Evolutionary conservation across 2,329 filamentous ascomycete species (phyloP), one percentile per base, ranked within the genome.

Genomic region (Colletotrichum chlorophyti): DNA sequence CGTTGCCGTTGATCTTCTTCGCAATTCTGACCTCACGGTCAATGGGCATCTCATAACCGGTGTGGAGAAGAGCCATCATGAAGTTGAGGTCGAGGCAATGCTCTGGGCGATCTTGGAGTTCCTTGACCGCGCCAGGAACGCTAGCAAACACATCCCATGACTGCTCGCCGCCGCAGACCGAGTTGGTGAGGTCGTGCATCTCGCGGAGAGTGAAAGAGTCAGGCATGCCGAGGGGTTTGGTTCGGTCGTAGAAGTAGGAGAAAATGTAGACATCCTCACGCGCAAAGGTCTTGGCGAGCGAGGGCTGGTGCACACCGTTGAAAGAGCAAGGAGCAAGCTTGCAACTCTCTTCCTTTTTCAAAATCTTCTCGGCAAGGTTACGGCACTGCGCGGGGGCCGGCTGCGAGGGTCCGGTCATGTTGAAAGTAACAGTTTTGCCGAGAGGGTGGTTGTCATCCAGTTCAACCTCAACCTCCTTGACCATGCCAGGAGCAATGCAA

Each of bases 1-100:
- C 96, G 74, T 97, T 97, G 54, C 88, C 88, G 79, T 96, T 94
- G 71, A 99, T 96, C 83, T 97, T 97, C 90, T 99, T 99, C 60
- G 94, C 95, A 71, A 97, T 96, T 82, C 91, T 94, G 65, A 99
- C 93, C 76, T 99, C 95, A 34, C 96, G 85, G 65, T 97, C 91
- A 67, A 98, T 88, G 4, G 94, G 94, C 92, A 99, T 97, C 66
- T 98, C 95, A 69, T 99, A 99, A 3, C 95, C 95, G 6, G 92
- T 96, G 75, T 98, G 93, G 52, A 98, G 79, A 55, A 99, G 81
- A 23, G 91, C 91, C 67, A 96, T 79, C 92, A 97, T 97, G 71
- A 98, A 99, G 79, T 91, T 99, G 67, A 99, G 79, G 75, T 99
- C 95, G 68, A 99, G 78, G 76, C 95, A 99, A 75, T 90, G 91